Percentiles rank a stretch among this genome's conserved stretches.
phyloP scores from a whole-genome alignment of 2,329 filamentous ascomycete species.

The Aulographum hederae region DNA sequence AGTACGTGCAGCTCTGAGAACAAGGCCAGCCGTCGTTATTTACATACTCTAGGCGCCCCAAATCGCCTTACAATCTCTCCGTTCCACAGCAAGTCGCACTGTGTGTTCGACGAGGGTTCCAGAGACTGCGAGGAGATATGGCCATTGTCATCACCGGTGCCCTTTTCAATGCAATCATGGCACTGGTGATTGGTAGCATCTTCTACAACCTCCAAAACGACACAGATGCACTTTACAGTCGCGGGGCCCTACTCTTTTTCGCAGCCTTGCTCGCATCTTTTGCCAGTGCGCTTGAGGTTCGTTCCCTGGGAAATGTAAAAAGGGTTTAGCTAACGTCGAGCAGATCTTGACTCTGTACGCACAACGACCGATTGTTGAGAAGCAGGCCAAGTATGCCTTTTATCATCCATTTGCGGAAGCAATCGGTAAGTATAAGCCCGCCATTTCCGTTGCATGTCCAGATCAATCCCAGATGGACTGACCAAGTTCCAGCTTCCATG shows the following conservation, averaged over 20 bases:
- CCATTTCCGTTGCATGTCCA: no score
- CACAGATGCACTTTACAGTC: conserved; percentile 59
- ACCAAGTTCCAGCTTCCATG: no score
- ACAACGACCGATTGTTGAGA: conserved; percentile 83
- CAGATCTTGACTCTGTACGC: conserved; percentile 73
- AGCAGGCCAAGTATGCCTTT: conserved; percentile 69
- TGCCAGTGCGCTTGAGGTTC: conserved; percentile 59
- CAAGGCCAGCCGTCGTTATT: no score
- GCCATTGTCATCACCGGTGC: conserved; percentile 50
- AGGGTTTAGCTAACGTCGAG: no score
- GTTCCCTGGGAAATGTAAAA: no score
- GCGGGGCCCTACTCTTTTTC: conserved; percentile 72
- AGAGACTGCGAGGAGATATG: conserved; percentile 58
- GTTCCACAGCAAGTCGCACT: conserved; percentile 57
- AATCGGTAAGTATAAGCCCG: no score
- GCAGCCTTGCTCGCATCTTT: conserved; percentile 77
- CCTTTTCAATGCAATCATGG: conserved; percentile 56
- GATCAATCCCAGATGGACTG: no score
- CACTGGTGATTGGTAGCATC: conserved; percentile 61
- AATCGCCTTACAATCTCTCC: conserved; percentile 71
- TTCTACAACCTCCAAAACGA: conserved; percentile 55
- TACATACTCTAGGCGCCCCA: no score
- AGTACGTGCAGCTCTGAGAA: no score
- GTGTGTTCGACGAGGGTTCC: conserved; percentile 66
- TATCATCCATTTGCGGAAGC: conserved; percentile 85